phyloP scores from a whole-genome alignment of 2,329 filamentous ascomycete species.

The Gliomastix tumulicola region DNA sequence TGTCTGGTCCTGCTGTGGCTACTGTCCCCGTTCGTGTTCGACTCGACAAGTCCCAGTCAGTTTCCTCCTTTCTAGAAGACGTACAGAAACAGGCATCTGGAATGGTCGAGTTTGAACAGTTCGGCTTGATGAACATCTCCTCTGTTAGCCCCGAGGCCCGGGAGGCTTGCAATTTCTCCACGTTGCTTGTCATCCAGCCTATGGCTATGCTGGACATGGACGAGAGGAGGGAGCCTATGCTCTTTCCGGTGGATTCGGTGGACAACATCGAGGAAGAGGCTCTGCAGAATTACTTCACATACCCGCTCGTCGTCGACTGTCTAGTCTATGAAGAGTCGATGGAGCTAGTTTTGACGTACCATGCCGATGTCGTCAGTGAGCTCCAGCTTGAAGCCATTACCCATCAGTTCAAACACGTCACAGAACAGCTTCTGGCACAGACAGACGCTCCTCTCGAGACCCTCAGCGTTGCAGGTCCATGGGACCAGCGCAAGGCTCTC shows the following conservation, averaged over 20 bases:
- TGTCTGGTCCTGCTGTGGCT: slow-evolving; percentile 9
- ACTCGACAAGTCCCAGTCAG: slow-evolving; percentile 4
- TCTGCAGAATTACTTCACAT: slow-evolving; percentile 2
- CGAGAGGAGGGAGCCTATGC: too few species aligned
- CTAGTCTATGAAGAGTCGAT: neutral
- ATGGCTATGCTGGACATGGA: neutral
- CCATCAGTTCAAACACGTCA: slow-evolving; percentile 3
- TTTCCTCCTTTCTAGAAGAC: slow-evolving; percentile 5
- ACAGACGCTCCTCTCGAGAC: neutral
- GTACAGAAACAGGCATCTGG: slow-evolving; percentile 8
- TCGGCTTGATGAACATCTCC: slow-evolving; percentile 10
- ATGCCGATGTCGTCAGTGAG: neutral
- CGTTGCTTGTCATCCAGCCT: slow-evolving; percentile 2
- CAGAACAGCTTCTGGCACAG: neutral
- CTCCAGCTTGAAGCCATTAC: slow-evolving; percentile 1
- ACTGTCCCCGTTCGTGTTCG: slow-evolving; percentile 10
- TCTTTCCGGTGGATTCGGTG: slow-evolving; percentile 1
- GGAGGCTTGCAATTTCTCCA: slow-evolving; percentile 3
- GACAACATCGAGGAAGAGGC: neutral
- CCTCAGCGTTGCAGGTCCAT: slow-evolving; percentile 1
- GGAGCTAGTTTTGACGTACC: slow-evolving; percentile 3
- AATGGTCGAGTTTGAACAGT: slow-evolving; percentile 15
- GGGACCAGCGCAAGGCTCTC: slow-evolving; percentile 2
- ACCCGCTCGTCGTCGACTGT: slow-evolving; percentile 1
- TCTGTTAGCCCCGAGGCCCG: slow-evolving; percentile 5